Evolutionary conservation across 176 grass and related monocot species (phyloP).

Genomic region (Rhynchospora breviuscula): DNA sequence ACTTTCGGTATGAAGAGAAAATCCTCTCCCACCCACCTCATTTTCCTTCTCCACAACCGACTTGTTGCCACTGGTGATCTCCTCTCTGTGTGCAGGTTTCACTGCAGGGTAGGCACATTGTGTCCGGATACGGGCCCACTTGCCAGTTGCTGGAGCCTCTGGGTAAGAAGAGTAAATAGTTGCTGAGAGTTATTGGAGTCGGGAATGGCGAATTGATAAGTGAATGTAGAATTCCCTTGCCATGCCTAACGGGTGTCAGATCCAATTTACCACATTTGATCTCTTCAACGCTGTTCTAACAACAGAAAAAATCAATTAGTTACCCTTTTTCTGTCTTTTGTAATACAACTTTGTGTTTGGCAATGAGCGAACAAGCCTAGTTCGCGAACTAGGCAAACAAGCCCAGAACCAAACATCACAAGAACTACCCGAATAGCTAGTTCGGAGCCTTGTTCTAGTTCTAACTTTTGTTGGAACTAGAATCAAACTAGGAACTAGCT

Average conservation of each 20-base stretch:
- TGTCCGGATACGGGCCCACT: slow-evolving; percentile 31
- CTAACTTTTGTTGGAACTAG: no score
- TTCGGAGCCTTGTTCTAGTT: no score
- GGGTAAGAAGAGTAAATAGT: slow-evolving; percentile 38
- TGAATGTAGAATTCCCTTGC: not conserved
- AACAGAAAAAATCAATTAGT: slow-evolving; percentile 21
- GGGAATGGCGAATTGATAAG: slow-evolving; percentile 51
- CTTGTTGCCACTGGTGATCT: not conserved
- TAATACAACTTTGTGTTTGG: not conserved
- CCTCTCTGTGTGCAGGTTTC: slow-evolving; percentile 27
- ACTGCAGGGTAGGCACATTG: slow-evolving; percentile 56
- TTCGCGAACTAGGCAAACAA: no score
- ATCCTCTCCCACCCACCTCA: not conserved
- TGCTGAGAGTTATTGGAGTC: slow-evolving; percentile 50
- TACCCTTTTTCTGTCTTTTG: not conserved
- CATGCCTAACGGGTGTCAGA: slow-evolving; percentile 19
- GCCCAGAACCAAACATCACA: no score
- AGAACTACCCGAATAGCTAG: no score
- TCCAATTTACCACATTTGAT: not conserved
- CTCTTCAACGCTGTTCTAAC: slow-evolving; percentile 15
- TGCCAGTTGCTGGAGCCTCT: slow-evolving; percentile 31
- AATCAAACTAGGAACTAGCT: no score
- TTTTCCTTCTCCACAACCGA: slow-evolving; percentile 22
- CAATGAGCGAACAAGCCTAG: no score
- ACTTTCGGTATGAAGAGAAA: slow-evolving; percentile 10